These are phyloP conservation scores for Glaciozyma martinii DNA, from an alignment of 768 basidiomycete species.

Conservation along the genomic window DNA sequence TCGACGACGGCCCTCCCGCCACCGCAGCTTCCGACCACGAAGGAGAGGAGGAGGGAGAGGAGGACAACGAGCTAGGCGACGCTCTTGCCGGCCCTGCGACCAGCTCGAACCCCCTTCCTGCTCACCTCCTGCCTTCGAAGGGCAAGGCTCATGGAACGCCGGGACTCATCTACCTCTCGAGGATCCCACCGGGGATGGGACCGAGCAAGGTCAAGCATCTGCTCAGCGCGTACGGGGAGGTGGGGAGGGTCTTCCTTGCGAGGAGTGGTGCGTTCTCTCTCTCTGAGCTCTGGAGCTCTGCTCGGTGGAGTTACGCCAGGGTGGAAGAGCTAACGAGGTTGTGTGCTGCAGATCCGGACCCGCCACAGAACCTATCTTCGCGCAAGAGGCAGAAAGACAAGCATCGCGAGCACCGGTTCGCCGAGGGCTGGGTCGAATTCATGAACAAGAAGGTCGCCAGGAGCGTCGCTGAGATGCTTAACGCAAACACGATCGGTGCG, in stretches of 20 bases:
- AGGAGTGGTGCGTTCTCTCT: conserved; percentile 16
- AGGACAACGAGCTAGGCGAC: not conserved
- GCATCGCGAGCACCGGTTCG: conserved; percentile 52
- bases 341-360: not conserved
- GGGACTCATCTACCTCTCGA: conserved; percentile 86
- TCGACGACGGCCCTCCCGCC: not conserved
- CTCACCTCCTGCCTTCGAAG: not conserved
- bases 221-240: conserved; percentile 77
- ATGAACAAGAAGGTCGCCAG: conserved; percentile 85
- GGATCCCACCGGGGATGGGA: conserved; percentile 96
- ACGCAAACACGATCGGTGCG: conserved; percentile 80
- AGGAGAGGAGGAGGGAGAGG: not conserved
- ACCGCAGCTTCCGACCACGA: not conserved
- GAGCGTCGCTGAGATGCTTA: conserved; percentile 85
- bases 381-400: conserved; percentile 24
- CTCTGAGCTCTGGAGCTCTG: not conserved
- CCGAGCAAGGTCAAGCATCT: conserved; percentile 91
- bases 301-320: not conserved
- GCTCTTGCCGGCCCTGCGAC: not conserved
- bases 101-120: not conserved
- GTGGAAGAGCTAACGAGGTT: not conserved
- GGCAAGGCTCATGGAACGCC: conserved; percentile 37
- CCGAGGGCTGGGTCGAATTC: conserved; percentile 98
- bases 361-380: conserved; percentile 7
- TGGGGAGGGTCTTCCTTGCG: conserved; percentile 76